These are phyloP conservation scores for Fusarium goolgardi DNA, from an alignment of 2,329 filamentous ascomycete genomes.

Conservation along the genomic window DNA sequence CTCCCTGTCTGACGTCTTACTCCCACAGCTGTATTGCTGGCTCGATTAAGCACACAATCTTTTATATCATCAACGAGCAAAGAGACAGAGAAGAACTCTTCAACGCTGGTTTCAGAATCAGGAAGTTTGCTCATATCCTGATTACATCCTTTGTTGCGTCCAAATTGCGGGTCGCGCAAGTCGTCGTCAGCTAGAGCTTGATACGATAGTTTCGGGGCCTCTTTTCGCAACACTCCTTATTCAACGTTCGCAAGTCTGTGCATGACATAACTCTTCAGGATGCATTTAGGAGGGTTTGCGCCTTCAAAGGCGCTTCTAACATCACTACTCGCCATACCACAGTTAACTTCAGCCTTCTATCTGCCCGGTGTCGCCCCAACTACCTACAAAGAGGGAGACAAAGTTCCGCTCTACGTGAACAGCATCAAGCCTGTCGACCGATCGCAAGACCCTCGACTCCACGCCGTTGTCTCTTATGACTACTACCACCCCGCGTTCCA, in stretches of 20 bases:
- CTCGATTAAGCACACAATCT: constrained; percentile 27
- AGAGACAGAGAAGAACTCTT: neutral
- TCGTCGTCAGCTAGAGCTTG: constrained; percentile 39
- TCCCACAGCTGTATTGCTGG: constrained; percentile 39
- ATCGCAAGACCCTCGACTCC: constrained; percentile 80
- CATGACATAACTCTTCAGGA: constrained; percentile 51
- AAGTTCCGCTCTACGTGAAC: constrained; percentile 91
- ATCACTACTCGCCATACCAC: constrained; percentile 63
- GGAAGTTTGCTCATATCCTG: neutral
- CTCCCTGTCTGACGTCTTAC: constrained; percentile 40
- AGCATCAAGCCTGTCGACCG: constrained; percentile 87
- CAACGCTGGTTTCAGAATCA: neutral
- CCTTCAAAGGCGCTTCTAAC: constrained; percentile 61
- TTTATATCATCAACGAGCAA: constrained; percentile 10
- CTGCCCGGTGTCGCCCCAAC: constrained; percentile 95
- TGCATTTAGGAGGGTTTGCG: constrained; percentile 61
- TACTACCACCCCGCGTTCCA: constrained; percentile 92
- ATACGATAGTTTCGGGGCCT: constrained; percentile 23
- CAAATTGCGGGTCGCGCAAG: constrained; percentile 37
- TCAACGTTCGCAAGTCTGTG: constrained; percentile 27
- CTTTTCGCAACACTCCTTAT: constrained; percentile 31
- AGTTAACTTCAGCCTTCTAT: constrained; percentile 82
- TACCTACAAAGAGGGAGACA: constrained; percentile 83
- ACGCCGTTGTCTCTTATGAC: constrained; percentile 95
- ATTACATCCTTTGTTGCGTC: neutral